Conservation (phyloP, 495 filamentous ascomycete genomes). For the Rhypophila decipiens region DNA sequence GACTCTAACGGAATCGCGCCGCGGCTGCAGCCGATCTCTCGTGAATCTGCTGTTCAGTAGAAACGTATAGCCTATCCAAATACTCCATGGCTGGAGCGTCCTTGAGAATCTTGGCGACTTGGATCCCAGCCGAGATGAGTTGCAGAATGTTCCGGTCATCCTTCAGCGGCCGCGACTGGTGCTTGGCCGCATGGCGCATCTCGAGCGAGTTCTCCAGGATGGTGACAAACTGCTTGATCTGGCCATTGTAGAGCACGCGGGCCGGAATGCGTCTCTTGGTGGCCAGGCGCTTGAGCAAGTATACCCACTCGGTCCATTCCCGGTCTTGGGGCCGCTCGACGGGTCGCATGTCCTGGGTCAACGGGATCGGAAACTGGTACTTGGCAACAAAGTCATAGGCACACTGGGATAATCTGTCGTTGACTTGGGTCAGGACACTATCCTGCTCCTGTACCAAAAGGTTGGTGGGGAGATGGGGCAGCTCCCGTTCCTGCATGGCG, state of each 20-base stretch:
- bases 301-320: slow-evolving; percentile 91
- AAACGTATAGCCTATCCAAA: slow-evolving; percentile 61
- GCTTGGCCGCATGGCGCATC: slow-evolving; percentile 73
- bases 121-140: slow-evolving; percentile 75
- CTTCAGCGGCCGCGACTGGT: slow-evolving; percentile 76
- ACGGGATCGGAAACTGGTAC: slow-evolving; percentile 81
- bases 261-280: slow-evolving; percentile 81
- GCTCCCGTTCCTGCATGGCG: slow-evolving; percentile 67
- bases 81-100: slow-evolving; percentile 76
- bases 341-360: slow-evolving; percentile 71
- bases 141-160: slow-evolving; percentile 86
- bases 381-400: slow-evolving; percentile 86
- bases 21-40: slow-evolving; percentile 47
- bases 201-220: slow-evolving; percentile 77
- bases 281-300: slow-evolving; percentile 76
- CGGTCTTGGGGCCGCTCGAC: slow-evolving; percentile 73
- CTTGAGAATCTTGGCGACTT: slow-evolving; percentile 80
- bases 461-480: slow-evolving; percentile 76
- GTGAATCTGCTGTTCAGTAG: slow-evolving; percentile 69
- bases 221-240: slow-evolving; percentile 83
- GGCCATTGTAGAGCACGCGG: slow-evolving; percentile 75
- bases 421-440: slow-evolving; percentile 68
- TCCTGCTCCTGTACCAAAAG: slow-evolving; percentile 80
- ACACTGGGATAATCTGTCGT: slow-evolving; percentile 76
- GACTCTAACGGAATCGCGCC: slow-evolving; percentile 38